Base-by-base conservation (phyloP, 2,329 filamentous ascomycete genomes). In the Samsoniella hepiali region DNA sequence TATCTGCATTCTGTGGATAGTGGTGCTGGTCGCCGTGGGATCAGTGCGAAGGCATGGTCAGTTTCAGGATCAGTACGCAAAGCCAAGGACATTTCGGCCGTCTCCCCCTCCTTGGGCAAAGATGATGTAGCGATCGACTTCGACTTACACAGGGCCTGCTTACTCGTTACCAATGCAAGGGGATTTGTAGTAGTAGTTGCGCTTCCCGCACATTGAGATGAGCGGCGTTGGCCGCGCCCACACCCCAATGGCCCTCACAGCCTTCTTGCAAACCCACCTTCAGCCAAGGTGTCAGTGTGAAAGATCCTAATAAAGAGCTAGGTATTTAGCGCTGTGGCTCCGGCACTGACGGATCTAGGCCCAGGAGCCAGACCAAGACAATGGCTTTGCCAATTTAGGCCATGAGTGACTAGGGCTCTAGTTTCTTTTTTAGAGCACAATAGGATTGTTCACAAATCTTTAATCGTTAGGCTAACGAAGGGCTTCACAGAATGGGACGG, bases 401-500 rank as follows among this genome's bases (percentile, higher is more conserved):
- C 36, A 27, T 32, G 17, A 5, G 34, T 2, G 47, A 44, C 47
- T 53, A 47, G 58, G 38, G 40, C 47, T 34, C 5, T 22, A 29
- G 50, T 47, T 45, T 55, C 58, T 27, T 53, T n/a, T 32, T 50
- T n/a, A 8, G 3, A 27, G 22, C 53, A 22, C 17, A 22, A 22
- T 59, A 5, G 15, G n/a, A 50, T 59, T 40, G 57, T 47, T 54
- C 31, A 62, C 58, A 62, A 47, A 62, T 62, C 50, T 22, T 45
- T 11, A 2, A 42, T 54, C 1, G 31, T 17, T 36, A 2, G 45
- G 34, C 2, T 22, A n/a, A 29, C 22, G 34, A 5, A 27, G 13
- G 10, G 31, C 29, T 8, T 15, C 5, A 11, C 11, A 40, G 10
- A 38, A 38, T 6, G 4, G 27, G 22, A 31, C 22, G 29, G 49